Percentiles rank a stretch among this genome's conserved stretches.
phyloP scores from a whole-genome alignment of 345 rosid genomes.

The Trapa bicornis region DNA sequence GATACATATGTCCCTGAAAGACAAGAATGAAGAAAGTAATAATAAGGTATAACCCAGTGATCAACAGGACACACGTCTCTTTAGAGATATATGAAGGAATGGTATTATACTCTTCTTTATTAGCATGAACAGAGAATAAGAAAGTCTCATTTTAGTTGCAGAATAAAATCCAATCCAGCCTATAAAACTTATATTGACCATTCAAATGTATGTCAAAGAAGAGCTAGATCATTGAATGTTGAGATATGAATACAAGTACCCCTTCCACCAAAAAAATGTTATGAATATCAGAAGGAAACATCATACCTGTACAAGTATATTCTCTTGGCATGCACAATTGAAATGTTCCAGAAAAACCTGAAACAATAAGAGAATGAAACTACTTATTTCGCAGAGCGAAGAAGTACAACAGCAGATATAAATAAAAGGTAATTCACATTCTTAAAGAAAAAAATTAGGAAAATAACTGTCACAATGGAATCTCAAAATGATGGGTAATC shows the following conservation, averaged over 20 bases:
- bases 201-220: not conserved
- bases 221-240: not conserved
- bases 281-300: not conserved
- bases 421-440: not conserved
- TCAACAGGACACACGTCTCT: not conserved
- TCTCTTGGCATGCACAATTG: constrained; percentile 94
- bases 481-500: not conserved
- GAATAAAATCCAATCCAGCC: not conserved
- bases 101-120: not conserved
- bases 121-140: not conserved
- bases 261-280: no score
- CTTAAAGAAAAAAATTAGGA: not conserved
- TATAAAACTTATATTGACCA: not conserved
- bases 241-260: not conserved
- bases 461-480: not conserved
- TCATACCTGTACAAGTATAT: constrained; percentile 80
- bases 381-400: not conserved
- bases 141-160: not conserved
- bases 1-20: constrained; percentile 93
- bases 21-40: constrained; percentile 10
- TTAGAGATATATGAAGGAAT: not conserved
- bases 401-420: not conserved
- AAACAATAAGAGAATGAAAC: not conserved
- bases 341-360: constrained; percentile 85
- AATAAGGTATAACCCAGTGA: not conserved